Evolutionary conservation across 345 rosid species (phyloP).

Genomic region (Populus ilicifolia): DNA sequence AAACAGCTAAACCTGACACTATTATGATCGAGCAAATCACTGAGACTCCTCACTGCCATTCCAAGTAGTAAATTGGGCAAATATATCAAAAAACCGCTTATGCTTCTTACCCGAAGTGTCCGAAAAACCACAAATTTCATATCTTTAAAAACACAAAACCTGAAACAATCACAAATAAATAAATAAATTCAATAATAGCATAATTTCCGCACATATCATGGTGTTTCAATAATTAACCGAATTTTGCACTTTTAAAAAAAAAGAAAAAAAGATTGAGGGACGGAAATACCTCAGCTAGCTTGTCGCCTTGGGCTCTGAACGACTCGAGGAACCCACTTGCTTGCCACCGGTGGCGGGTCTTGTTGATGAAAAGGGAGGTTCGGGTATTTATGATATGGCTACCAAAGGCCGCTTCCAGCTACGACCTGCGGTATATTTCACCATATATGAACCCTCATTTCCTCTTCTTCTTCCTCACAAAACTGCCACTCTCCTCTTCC

Average conservation of each 20-base stretch:
- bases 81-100: neutral
- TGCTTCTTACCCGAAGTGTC: neutral
- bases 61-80: neutral
- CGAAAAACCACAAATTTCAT: neutral
- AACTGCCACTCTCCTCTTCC: too few relatives aligned
- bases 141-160: neutral
- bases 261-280: neutral
- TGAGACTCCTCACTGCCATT: neutral
- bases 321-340: constrained; percentile 33
- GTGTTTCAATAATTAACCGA: neutral
- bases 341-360: neutral
- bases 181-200: neutral
- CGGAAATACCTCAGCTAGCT: constrained; percentile 62
- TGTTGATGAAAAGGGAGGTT: constrained; percentile 61
- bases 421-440: too few relatives aligned
- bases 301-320: constrained; percentile 64
- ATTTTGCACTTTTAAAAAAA: neutral
- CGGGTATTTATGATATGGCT: constrained; percentile 33
- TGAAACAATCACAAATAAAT: too few relatives aligned
- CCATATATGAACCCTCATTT: neutral
- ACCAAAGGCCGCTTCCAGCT: constrained; percentile 49
- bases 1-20: neutral
- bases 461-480: constrained; percentile 42
- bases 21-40: neutral
- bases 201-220: neutral